Evolutionary conservation across 2,329 filamentous ascomycete genomes (phyloP).

Genomic region (Aspergillus proliferans): DNA sequence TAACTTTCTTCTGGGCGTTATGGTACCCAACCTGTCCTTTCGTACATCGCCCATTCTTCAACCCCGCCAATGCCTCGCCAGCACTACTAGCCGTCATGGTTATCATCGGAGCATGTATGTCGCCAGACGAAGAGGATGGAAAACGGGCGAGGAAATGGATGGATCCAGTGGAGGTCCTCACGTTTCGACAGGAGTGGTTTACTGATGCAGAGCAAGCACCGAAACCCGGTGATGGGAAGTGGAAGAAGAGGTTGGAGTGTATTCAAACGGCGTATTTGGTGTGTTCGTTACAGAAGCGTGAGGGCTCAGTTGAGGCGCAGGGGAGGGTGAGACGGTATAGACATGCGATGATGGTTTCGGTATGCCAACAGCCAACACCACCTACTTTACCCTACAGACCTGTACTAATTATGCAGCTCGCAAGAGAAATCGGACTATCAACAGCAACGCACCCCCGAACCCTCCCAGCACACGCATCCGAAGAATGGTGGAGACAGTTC

Average conservation of each 20-base stretch:
- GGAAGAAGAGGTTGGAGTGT: conserved; percentile 20
- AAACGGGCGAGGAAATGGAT: conserved; percentile 29
- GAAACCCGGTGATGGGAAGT: conserved; percentile 6
- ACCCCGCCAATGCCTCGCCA: background rate
- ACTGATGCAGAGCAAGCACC: conserved; percentile 18
- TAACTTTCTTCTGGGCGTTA: background rate
- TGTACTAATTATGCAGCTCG: background rate
- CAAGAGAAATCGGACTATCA: background rate
- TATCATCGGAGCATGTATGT: background rate
- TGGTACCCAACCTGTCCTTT: background rate
- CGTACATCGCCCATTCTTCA: background rate
- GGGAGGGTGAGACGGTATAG: conserved; percentile 28
- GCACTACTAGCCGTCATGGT: background rate
- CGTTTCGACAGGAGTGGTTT: conserved; percentile 32
- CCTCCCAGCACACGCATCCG: conserved; percentile 13
- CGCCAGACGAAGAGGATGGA: conserved; percentile 15
- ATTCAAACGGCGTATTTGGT: conserved; percentile 34
- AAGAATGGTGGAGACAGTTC: conserved; percentile 22
- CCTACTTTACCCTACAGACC: too few species aligned
- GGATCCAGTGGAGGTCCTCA: conserved; percentile 34
- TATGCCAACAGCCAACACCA: background rate
- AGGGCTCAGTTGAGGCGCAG: conserved; percentile 29
- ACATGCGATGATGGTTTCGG: conserved; percentile 30
- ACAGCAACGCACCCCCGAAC: background rate
- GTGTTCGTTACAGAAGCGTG: conserved; percentile 37